Evolutionary conservation across 2,329 filamentous ascomycete species (phyloP).

Genomic region (Fusarium lateritium): DNA sequence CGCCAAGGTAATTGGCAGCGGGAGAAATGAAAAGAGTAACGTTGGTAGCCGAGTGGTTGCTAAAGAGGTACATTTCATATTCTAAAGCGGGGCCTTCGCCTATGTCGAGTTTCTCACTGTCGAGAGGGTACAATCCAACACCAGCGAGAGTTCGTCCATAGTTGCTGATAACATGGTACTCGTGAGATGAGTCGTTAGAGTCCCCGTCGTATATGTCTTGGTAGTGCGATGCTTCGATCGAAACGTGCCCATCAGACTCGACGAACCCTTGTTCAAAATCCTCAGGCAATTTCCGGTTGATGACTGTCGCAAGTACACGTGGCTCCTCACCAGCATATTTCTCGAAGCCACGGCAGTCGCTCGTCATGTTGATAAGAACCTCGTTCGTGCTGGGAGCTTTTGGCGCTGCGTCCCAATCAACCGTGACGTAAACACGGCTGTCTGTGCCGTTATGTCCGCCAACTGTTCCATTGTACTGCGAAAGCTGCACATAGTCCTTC

Average conservation of each 20-base stretch:
- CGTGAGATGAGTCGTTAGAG: conserved; percentile 47
- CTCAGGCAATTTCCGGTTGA: conserved; percentile 62
- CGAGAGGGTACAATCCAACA: conserved; percentile 69
- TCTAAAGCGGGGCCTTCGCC: conserved; percentile 68
- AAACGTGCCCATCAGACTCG: conserved; percentile 71
- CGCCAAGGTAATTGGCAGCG: conserved; percentile 67
- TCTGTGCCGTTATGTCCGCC: conserved; percentile 51
- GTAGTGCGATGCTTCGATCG: conserved; percentile 69
- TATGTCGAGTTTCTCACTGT: conserved; percentile 64
- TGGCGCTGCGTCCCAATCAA: conserved; percentile 58
- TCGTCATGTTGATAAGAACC: conserved; percentile 68
- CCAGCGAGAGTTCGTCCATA: conserved; percentile 72
- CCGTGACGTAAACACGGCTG: conserved; percentile 49
- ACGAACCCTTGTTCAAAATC: conserved; percentile 72
- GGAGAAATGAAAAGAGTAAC: conserved; percentile 67
- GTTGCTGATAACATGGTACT: conserved; percentile 67
- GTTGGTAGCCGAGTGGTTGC: conserved; percentile 60
- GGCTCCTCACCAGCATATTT: conserved; percentile 58
- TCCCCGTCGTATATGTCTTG: conserved; percentile 56
- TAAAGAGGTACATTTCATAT: conserved; percentile 75
- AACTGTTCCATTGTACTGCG: conserved; percentile 49
- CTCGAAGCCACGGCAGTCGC: conserved; percentile 61
- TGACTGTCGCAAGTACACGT: conserved; percentile 68
- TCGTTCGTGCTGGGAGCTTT: conserved; percentile 58
- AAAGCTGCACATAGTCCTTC: conserved; percentile 55